Base-by-base conservation (phyloP, 2,329 filamentous ascomycete species). In the Ceratocystis destructans region DNA sequence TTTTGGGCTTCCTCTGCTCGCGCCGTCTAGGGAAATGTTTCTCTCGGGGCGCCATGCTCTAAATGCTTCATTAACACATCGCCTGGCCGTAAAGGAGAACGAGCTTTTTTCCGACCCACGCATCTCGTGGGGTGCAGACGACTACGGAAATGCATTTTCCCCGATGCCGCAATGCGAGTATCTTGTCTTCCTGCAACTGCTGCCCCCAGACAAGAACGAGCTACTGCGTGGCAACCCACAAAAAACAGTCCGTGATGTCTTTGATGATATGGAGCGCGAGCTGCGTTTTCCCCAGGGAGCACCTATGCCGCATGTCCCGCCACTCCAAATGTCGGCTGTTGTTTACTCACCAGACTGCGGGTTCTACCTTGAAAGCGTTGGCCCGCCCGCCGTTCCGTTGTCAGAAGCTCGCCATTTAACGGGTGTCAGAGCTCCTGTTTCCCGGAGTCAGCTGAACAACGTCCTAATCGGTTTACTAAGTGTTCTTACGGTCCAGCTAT, bases 1-100 rank as follows among this genome's bases (percentile, higher is more conserved):
- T 66, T 96, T 96, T 74, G 88, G 87, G 1, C 78, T 97, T 61
- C 92, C 94, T 31, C 91, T 97, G 74, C 81, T 99, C 64, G 80
- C 88, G 0, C 82, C 89, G 0, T 75, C 78, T 22, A 73, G 77
- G 2, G 78, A 83, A 62, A 85, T 81, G 72, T 84, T 84, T 73
- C 73, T 77, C 72, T 80, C 82, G 68, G 80, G 84, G 76, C 74
- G 87, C 72, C 77, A 78, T 63, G 77, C 96, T 17, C 79, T 97
- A 45, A 89, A 93, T 71, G 79, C 82, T 69, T 92, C 89, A 0
- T 78, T 96, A 15, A 81, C 84, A 22, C 79, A 83, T 64, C 82
- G 84, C 0, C 82, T 94, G 1, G 75, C 82, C 37, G 79, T 79
- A 48, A 84, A 87, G 71, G 81, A 83, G 72, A 79, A 82, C 67